Evolutionary conservation across 371 early-diverging fungal species (phyloP), one percentile per base, ranked within the genome.

Genomic region (Ecytonucleospora hepatopenaei): DNA sequence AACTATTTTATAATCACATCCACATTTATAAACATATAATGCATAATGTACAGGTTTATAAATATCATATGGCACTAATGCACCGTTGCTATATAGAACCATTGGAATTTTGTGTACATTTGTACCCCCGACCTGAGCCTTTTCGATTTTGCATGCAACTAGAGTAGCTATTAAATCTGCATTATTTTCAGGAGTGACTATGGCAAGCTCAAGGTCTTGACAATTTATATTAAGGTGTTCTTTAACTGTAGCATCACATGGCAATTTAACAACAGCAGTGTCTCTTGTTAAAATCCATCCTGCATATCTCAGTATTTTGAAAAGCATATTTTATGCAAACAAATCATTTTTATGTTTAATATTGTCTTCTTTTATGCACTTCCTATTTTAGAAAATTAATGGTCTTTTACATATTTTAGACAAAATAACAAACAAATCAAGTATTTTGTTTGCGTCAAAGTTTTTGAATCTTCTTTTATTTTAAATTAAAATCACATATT

Each of bases 21-120:
- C 57, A 56, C 57, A 56, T 26, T 30, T 56, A 8, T 56, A 4
- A 8, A 56, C 4, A 33, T 28, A 56, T 26, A 56, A 15, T 15
- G 57, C 57, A 33, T 56, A 31, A 8, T 56, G 59, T 5, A 28
- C 4, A 47, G 21, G 62, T 5, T 16, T 21, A 4, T n/a, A 19
- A 5, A 8, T 4, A 12, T 61, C 62, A 17, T 3, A 8, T 48
- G 72, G 70, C 30, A 62, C 68, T 17, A 71, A 8, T 53, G 55
- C 34, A 53, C 72, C 72, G 34, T 62, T 69, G 16, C 8, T 3
- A 21, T 69, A 54, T 19, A 71, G 51, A 16, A 71, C 68, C n/a
- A 59, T 60, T 19, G 62, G 19, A n/a, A 17, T 48, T 27, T 12
- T 1, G 28, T 53, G 40, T 28, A 26, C 71, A 46, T 65, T 71